phyloP scores from a whole-genome alignment of 192 early-diverging fungal genomes.

The Coemansia sp. region DNA sequence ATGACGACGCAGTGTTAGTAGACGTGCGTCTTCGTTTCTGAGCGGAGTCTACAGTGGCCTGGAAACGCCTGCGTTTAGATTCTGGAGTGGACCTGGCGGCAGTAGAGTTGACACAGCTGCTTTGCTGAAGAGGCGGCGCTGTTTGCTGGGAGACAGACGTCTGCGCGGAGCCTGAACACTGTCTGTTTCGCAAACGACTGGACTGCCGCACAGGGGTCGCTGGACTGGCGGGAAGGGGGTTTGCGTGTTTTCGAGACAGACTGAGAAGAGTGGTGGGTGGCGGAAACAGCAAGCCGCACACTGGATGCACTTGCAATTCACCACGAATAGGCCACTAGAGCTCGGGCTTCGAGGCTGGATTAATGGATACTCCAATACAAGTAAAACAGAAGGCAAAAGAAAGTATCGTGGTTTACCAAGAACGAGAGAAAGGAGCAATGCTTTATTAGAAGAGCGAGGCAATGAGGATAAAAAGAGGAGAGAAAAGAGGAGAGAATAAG shows the following conservation, averaged over 20 bases:
- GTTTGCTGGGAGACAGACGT: not conserved
- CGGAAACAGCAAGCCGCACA: slow-evolving; percentile 27
- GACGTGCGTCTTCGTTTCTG: not conserved
- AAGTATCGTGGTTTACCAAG: not conserved
- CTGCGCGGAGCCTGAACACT: slow-evolving; percentile 8
- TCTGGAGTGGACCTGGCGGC: not conserved
- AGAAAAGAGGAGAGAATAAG: too few relatives aligned
- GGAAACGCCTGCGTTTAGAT: not conserved
- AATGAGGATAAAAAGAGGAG: too few relatives aligned
- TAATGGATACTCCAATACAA: not conserved
- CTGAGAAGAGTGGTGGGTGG: slow-evolving; percentile 11
- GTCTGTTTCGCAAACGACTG: slow-evolving; percentile 29
- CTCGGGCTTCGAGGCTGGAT: not conserved
- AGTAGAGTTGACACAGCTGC: not conserved
- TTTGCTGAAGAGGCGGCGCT: not conserved
- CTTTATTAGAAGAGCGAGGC: too few relatives aligned
- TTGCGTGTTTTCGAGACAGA: slow-evolving; percentile 34
- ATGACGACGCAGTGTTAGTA: not conserved
- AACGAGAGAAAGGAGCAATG: not conserved
- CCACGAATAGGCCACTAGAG: slow-evolving; percentile 6
- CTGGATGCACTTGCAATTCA: slow-evolving; percentile 26
- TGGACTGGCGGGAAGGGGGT: not conserved
- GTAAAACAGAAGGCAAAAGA: not conserved
- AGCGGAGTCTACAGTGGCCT: not conserved
- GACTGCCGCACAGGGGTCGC: slow-evolving; percentile 24